Evolutionary conservation across 2,329 filamentous ascomycete genomes (phyloP).

Genomic region (Alternaria dauci): DNA sequence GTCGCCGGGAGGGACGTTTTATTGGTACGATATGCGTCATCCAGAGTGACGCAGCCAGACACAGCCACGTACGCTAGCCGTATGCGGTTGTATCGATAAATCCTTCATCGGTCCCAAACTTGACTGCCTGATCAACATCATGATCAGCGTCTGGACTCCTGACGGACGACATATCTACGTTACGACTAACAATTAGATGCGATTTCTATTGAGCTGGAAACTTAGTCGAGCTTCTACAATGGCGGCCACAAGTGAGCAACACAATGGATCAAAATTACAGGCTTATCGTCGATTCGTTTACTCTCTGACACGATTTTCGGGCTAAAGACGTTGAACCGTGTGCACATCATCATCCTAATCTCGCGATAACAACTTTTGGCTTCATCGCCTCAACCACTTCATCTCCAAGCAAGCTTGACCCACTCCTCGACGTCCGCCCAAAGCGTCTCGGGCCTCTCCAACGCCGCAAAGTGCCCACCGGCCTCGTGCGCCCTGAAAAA

Average conservation of each 20-base stretch:
- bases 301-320: not conserved
- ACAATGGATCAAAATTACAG: not conserved
- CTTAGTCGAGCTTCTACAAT: not conserved
- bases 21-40: constrained; percentile 20
- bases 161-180: not conserved
- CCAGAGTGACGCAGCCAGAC: not conserved
- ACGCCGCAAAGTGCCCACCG: constrained; percentile 59
- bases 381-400: constrained; percentile 1
- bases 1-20: constrained; percentile 9
- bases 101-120: constrained; percentile 13
- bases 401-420: constrained; percentile 47
- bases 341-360: not conserved
- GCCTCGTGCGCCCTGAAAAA: constrained; percentile 48
- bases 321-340: not conserved
- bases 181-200: not conserved
- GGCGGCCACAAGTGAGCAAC: not conserved
- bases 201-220: not conserved
- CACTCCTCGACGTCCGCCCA: constrained; percentile 58
- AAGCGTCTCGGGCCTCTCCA: constrained; percentile 55
- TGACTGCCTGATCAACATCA: not conserved
- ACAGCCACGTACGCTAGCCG: constrained; percentile 20
- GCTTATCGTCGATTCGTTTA: not conserved
- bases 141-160: not conserved
- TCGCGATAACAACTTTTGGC: not conserved
- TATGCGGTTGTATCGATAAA: constrained; percentile 8